Base-by-base conservation (phyloP, 495 filamentous ascomycete species). In the Melanomma pulvis-pyrius region DNA sequence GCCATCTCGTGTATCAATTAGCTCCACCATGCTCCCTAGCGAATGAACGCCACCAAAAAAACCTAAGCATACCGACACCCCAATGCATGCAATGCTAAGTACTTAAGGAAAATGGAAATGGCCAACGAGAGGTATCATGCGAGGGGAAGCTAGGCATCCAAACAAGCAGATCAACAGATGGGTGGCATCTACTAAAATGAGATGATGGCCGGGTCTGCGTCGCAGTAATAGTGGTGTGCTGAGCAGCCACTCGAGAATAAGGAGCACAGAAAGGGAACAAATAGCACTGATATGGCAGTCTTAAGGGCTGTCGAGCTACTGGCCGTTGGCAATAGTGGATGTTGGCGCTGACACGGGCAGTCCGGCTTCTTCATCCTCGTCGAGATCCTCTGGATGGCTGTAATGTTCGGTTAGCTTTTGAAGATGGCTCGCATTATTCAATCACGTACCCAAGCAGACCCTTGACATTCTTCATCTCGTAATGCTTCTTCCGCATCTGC, bases 391-490 rank as follows among this genome's bases (percentile, higher is more conserved):
- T 1, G 72, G 68, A 59, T 78, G 74, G 32, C 74, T 77, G 59
- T 30, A 2, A 59, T 19, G 22, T 36, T 47, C 34, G 19, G 56
- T 62, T 51, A 67, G 25, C 29, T 53, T n/a, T 41, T 50, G 25
- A 49, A 24, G 34, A 19, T 41, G 1, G 1, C 21, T 3, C 17
- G 2, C 3, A 30, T n/a, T 34, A 17, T 9, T 0, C 17, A 36
- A 17, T n/a, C 22, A 52, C 53, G 17, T 46, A 90, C 88, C 92
- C 94, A 65, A 98, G 83, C 59, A 98, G 78, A 71, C 88, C 84
- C 68, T 93, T 96, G 24, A 98, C 92, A 73, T 94, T 89, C 82
- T 86, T 92, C 96, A 98, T 98, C 82, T 98, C 96, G 76, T 98
- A 98, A 76, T 98, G 94, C 79, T 86, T 91, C 85, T 92, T 96